Evolutionary conservation across 306 rosid species (phyloP).

Genomic region (Trifolium fragiferum): DNA sequence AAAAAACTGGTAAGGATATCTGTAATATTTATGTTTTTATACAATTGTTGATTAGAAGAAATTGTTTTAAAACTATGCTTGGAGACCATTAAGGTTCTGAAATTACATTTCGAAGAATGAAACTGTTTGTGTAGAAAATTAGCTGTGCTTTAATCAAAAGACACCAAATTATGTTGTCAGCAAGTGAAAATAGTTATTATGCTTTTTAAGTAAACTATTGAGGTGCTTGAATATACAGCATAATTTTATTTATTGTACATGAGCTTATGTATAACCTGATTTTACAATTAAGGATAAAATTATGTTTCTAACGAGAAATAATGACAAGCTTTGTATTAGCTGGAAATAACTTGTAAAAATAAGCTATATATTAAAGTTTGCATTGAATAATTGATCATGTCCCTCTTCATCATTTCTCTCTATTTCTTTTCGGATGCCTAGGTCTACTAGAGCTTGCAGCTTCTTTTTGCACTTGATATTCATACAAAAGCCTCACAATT

Average conservation of each 20-base stretch:
- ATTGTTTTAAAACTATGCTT: background rate
- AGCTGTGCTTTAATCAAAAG: background rate
- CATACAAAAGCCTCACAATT: too few species aligned
- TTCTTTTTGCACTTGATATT: too few species aligned
- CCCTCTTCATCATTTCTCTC: too few species aligned
- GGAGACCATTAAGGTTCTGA: background rate
- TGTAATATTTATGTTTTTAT: background rate
- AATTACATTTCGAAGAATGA: background rate
- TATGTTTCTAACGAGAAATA: background rate
- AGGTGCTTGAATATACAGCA: background rate
- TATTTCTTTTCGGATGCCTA: too few species aligned
- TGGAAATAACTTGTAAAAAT: background rate
- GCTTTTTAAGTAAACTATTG: background rate
- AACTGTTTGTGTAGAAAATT: background rate
- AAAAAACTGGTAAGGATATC: background rate
- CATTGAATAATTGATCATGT: too few species aligned
- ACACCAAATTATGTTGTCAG: conserved; percentile 1
- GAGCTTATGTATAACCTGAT: background rate
- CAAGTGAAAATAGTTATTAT: background rate
- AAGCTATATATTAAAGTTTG: background rate
- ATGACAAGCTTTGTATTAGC: background rate
- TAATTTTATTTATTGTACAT: background rate
- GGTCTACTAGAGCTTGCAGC: too few species aligned
- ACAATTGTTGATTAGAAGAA: background rate
- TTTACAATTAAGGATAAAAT: background rate